Evolutionary conservation across 1,284 basidiomycete genomes (phyloP), one percentile per base, ranked within the genome.

Genomic region (Cryptococcus sp.): DNA sequence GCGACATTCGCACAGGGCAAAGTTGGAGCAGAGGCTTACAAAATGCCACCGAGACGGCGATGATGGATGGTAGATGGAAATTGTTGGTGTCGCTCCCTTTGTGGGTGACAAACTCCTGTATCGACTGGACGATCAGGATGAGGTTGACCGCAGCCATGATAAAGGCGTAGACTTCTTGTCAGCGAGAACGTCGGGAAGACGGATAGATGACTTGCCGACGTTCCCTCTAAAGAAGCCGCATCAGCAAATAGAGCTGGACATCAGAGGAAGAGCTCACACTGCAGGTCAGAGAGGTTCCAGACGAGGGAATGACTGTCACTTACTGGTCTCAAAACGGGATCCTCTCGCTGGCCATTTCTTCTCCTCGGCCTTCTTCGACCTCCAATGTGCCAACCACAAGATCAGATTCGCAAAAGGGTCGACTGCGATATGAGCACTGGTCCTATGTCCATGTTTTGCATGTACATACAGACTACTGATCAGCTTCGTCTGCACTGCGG

Each of bases 311-410:
- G 18, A 19, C 16, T 23, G 14, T 34, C 25, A 35, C 70, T 60
- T 57, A 67, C 92, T 91, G 0, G 87, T 92, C 70, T 92, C 87
- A 39, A 94, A 79, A 42, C 90, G 80, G n/a, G 84, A 80, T 23
- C 93, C 93, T 44, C 91, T 86, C 12, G 90, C 86, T 6, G 90
- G 91, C 89, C 90, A 95, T 62, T 87, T 89, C 68, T 84, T 86
- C 43, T 75, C 62, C 63, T 95, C 90, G 50, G 93, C 79, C 19
- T 65, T 78, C 10, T 68, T 73, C 1, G 89, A 83, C 61, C 89
- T 86, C 54, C 78, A 77, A 71, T 98, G 86, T 1, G 94, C 77
- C 75, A 82, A 82, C 70, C 85, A 86, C 2, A 97, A 79, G 11
- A 95, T 76, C 33, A 94, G 69, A 62, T 95, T 97, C 55, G 90